Evolutionary conservation across 202 grass and related monocot genomes (phyloP), one percentile per base, ranked within the genome.

Genomic region (Dendrocalamus latiflorus): DNA sequence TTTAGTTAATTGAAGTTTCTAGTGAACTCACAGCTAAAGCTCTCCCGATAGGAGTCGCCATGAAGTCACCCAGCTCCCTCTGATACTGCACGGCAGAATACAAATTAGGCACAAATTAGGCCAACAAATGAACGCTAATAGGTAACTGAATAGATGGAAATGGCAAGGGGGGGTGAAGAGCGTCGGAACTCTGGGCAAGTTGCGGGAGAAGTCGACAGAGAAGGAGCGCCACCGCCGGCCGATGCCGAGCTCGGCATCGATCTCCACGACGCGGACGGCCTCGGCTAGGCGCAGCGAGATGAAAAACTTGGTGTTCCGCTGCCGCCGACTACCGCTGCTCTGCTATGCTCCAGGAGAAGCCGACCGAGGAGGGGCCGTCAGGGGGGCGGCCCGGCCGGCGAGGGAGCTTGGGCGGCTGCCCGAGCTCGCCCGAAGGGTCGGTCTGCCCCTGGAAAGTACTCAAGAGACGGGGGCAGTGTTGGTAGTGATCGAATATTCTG

Each of bases 171-270:
- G 33, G 47, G 68, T 58, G 26, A 10, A 50, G 26, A 80, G 70
- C 57, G 60, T 74, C 59, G 41, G 20, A 87, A 99, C 96, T 86
- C 91, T 95, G 68, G 93, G 96, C 89, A 86, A 99, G 70, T 95
- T 99, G 74, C 96, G 84, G 39, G 89, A 91, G 78, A 99, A 99
- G 74, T 99, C 93, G 9, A 92, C 78, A 45, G 91, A 91, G 85
- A 99, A 99, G 39, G 93, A 90, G 12, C 91, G 88, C 91, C 91
- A 99, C 41, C 85, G 56, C 65, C 86, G 85, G 8, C 87, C 91
- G 85, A 99, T 87, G 51, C 96, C 93, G 14, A 95, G 81, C 85
- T 99, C 93, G 13, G 83, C 65, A 50, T 99, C 96, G 70, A 95
- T 82, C 81, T 95, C 96, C 10, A 86, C 63, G 5, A 85, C 87